phyloP scores from a whole-genome alignment of 2,329 filamentous ascomycete species.

The Gaeumannomyces sp. region DNA sequence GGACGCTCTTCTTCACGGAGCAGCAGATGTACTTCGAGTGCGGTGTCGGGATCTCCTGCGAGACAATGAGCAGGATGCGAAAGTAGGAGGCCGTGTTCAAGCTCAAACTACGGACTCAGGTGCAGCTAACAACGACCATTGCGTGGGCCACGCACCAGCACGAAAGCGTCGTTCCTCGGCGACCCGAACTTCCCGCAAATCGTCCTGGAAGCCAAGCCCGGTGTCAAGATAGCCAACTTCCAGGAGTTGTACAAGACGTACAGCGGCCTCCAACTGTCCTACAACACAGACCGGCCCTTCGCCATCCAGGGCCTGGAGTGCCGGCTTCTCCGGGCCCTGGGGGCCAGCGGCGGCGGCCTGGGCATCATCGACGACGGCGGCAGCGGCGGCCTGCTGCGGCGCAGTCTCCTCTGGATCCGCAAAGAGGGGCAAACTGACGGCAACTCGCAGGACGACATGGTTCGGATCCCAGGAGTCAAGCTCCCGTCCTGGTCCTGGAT shows the following conservation, averaged over 20 bases:
- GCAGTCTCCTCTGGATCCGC: constrained; percentile 24
- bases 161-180: constrained; percentile 19
- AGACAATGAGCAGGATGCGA: constrained; percentile 25
- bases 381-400: constrained; percentile 16
- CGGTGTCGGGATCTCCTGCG: constrained; percentile 27
- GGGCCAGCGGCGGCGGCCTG: constrained; percentile 21
- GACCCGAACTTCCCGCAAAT: constrained; percentile 22
- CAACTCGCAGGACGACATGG: background rate
- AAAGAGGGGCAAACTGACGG: too few species aligned
- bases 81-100: constrained; percentile 28
- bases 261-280: constrained; percentile 21
- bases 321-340: constrained; percentile 18
- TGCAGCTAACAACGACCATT: background rate
- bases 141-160: background rate
- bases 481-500: constrained; percentile 31
- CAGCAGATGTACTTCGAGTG: constrained; percentile 34
- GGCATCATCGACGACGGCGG: constrained; percentile 25
- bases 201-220: constrained; percentile 10
- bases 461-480: background rate
- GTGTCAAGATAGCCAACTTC: constrained; percentile 16
- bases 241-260: constrained; percentile 23
- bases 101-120: too few species aligned
- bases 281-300: constrained; percentile 20
- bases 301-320: constrained; percentile 26
- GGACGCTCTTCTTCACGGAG: constrained; percentile 31